These are phyloP conservation scores for Naganishia vaughanmartiniae DNA, from an alignment of 768 basidiomycete genomes.

Conservation along the genomic window DNA sequence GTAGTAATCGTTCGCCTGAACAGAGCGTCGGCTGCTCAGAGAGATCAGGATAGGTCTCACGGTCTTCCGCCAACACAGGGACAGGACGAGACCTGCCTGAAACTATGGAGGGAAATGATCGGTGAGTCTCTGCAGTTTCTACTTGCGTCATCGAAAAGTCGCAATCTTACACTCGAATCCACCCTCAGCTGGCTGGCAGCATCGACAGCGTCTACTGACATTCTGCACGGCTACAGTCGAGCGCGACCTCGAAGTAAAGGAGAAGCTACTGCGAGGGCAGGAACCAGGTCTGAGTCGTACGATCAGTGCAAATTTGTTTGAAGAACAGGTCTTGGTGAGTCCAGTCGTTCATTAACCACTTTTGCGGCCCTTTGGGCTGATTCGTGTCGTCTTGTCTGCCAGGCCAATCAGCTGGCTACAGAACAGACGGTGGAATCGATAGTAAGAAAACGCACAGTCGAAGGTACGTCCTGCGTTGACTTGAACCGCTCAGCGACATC, in stretches of 20 bases:
- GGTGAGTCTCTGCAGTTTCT: constrained; percentile 37
- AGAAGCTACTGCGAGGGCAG: constrained; percentile 25
- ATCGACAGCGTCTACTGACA: constrained; percentile 46
- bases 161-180: background rate
- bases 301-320: constrained; percentile 37
- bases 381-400: background rate
- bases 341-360: background rate
- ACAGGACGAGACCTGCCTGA: constrained; percentile 45
- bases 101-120: constrained; percentile 51
- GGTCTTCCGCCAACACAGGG: constrained; percentile 30
- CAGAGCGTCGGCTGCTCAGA: constrained; percentile 45
- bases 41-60: constrained; percentile 40
- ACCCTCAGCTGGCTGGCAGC: constrained; percentile 47
- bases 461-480: constrained; percentile 39
- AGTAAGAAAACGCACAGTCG: constrained; percentile 48
- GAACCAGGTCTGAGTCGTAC: constrained; percentile 34
- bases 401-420: constrained; percentile 46
- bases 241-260: constrained; percentile 37
- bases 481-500: background rate
- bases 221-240: constrained; percentile 43
- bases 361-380: background rate
- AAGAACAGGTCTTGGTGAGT: constrained; percentile 48
- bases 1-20: constrained; percentile 45
- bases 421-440: constrained; percentile 49
- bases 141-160: background rate